Evolutionary conservation across 2,329 filamentous ascomycete species (phyloP).

Genomic region (Phaeosphaeria sp.): DNA sequence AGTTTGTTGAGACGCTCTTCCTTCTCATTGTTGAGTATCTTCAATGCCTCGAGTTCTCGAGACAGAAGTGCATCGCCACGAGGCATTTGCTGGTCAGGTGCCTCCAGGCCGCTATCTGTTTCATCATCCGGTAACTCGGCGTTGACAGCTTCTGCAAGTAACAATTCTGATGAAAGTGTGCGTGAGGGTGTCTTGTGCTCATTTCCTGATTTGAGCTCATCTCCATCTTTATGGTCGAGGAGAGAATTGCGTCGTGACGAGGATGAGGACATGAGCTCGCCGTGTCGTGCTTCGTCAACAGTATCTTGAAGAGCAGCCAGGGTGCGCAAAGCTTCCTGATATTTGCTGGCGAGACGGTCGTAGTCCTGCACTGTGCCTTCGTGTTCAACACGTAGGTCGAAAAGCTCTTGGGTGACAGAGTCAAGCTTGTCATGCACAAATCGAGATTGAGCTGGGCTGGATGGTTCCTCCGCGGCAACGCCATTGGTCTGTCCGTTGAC

Average conservation of each 20-base stretch:
- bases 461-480: constrained; percentile 55
- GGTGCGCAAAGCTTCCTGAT: constrained; percentile 84
- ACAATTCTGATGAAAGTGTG: constrained; percentile 93
- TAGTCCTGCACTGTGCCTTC: constrained; percentile 82
- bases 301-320: constrained; percentile 85
- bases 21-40: constrained; percentile 74
- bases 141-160: constrained; percentile 74
- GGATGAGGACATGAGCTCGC: constrained; percentile 58
- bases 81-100: constrained; percentile 42
- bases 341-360: constrained; percentile 83
- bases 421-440: constrained; percentile 94
- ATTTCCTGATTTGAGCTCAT: constrained; percentile 70
- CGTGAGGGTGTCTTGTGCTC: constrained; percentile 78
- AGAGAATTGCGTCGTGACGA: constrained; percentile 75
- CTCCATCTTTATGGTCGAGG: constrained; percentile 78
- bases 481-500: constrained; percentile 26
- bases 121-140: constrained; percentile 38
- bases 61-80: constrained; percentile 20
- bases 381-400: constrained; percentile 89
- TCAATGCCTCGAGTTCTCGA: constrained; percentile 75
- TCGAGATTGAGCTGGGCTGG: constrained; percentile 79
- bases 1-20: constrained; percentile 76
- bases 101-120: constrained; percentile 65
- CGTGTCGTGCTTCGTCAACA: constrained; percentile 78
- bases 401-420: constrained; percentile 85